Evolutionary conservation across 441 rosid genomes (phyloP).

Genomic region (Euphorbia celastroides): DNA sequence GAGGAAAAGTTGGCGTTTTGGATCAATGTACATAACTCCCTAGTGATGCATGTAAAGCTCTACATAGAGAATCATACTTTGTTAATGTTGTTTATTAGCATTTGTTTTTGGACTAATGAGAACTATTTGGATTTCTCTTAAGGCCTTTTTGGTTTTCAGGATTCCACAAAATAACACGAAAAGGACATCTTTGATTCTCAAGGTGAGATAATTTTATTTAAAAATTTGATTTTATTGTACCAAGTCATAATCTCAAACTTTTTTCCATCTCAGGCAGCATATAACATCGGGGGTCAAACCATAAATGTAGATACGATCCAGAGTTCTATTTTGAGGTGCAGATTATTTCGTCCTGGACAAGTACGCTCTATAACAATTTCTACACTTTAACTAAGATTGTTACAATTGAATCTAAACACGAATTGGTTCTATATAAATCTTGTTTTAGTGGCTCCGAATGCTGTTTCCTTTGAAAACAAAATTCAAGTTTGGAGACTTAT

Average conservation of each 20-base stretch:
- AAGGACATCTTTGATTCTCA: conserved; percentile 67
- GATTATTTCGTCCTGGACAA: conserved; percentile 92
- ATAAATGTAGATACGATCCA: conserved; percentile 75
- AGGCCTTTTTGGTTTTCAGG: conserved; percentile 91
- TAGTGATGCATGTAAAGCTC: conserved; percentile 87
- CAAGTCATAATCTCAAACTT: too few relatives aligned
- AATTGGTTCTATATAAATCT: conserved; percentile 18
- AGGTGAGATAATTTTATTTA: conserved; percentile 35
- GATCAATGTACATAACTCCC: conserved; percentile 86
- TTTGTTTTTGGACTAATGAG: conserved; percentile 8
- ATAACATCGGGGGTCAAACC: conserved; percentile 84
- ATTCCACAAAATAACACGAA: conserved; percentile 78
- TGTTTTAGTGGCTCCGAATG: conserved; percentile 72
- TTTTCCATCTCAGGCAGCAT: conserved; percentile 67
- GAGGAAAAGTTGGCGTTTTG: conserved; percentile 94
- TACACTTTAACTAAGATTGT: too few relatives aligned
- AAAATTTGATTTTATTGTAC: neutral
- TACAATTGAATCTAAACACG: too few relatives aligned
- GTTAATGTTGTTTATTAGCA: neutral
- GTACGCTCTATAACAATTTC: conserved; percentile 19
- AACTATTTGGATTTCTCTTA: conserved; percentile 8
- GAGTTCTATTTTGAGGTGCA: conserved; percentile 69
- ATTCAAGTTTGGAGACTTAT: conserved; percentile 66
- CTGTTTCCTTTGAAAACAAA: conserved; percentile 56
- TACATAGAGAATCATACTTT: neutral